A percentile compares a stretch with the other conserved stretches of the same genome.
These are phyloP conservation scores for Dactylonectria estremocensis DNA, from an alignment of 2,329 filamentous ascomycete species.

Conservation along the genomic window DNA sequence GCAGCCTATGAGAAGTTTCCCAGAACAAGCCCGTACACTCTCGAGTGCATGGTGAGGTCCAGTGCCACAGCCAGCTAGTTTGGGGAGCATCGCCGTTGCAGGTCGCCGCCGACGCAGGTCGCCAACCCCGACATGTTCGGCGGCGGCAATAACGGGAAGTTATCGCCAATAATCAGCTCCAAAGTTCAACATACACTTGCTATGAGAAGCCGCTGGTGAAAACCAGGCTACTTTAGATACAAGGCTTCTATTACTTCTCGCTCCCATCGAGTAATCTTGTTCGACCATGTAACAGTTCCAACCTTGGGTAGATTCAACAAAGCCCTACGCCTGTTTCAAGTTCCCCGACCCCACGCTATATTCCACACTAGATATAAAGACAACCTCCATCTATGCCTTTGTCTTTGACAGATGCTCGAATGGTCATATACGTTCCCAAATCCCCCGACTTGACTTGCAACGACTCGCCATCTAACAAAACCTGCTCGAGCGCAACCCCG, in stretches of 20 bases:
- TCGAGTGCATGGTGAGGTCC: conserved; percentile 17
- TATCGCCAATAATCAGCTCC: background rate
- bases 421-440: background rate
- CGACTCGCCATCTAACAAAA: no score
- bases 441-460: background rate
- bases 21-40: conserved; percentile 13
- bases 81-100: conserved; percentile 20
- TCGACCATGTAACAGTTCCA: background rate
- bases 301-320: no score
- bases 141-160: conserved; percentile 4
- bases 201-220: background rate
- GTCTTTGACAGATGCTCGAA: background rate
- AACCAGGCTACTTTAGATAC: background rate
- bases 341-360: background rate
- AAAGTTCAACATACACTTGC: background rate
- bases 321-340: background rate
- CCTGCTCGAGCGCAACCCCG: no score
- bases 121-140: conserved; percentile 18
- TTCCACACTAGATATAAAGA: background rate
- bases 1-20: conserved; percentile 1
- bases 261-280: background rate
- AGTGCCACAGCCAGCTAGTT: conserved; percentile 24
- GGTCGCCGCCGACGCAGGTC: background rate
- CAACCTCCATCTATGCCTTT: background rate
- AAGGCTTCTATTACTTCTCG: background rate